Evolutionary conservation across 805 yeast genomes (phyloP), one percentile per base, ranked within the genome.

Genomic region (Metschnikowia anglica): DNA sequence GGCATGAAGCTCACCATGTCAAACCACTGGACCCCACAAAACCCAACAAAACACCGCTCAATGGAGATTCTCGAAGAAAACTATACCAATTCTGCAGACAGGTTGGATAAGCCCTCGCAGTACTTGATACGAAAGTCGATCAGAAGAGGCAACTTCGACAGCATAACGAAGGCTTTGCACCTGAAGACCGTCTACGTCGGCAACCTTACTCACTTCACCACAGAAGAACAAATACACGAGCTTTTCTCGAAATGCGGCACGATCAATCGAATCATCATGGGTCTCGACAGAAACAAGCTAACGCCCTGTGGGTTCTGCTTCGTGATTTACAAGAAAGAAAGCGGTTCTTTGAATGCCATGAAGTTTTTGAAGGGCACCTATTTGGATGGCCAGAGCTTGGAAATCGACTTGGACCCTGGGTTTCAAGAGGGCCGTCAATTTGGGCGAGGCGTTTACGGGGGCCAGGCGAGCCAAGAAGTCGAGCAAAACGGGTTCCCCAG

Each of bases 251-350:
- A 85, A 61, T 81, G 87, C 57, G 98, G 97, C 1, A 71, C 78
- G 12, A 81, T 91, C 29, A 79, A 79, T 51, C 74, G 84, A 56
- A 86, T 90, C 31, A 81, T 91, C 39, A 93, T 93, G 98, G 99
- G 99, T 0, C 75, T 93, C 27, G 97, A 93, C 62, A 76, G 97
- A 51, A 83, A 83, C 60, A 85, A 86, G 52, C 80, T 83, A 56
- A 90, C 97, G 1, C 99, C 99, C 2, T 90, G 98, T 60, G 98
- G 99, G 13, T 91, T 93, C 63, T 90, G 97, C 60, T 93, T 93
- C 60, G 89, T 93, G 29, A 84, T 88, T 34, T 93, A 83, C 61
- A 76, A 75, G 41, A 62, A 70, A 21, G 81, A 82, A 33, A 73
- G 74, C 37, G 89, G 87, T 37, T 88, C 97, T 2, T 69, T 89